Evolutionary conservation across 768 basidiomycete species (phyloP), one percentile per base, ranked within the genome.

Genomic region (Auricularia heimuer): DNA sequence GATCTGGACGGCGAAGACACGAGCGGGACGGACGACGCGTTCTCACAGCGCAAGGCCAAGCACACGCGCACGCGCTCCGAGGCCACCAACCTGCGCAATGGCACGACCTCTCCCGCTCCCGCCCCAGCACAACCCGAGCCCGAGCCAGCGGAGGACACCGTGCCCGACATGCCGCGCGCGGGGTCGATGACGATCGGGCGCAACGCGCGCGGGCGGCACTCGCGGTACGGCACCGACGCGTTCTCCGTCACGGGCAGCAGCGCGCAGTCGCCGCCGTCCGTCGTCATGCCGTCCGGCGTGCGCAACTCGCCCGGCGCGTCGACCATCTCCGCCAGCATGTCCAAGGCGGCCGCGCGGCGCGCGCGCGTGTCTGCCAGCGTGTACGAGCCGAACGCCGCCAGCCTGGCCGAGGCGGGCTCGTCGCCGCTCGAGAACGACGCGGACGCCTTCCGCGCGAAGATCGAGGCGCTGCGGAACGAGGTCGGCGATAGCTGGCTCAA

Each of bases 401-500:
- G 80, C 11, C 67, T 68, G 34, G 64, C 67, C 65, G 67, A 68
- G n/a, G 64, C 68, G 62, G 72, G 69, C 33, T 72, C 70, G 34
- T 71, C 71, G 33, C 77, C 79, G 70, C 73, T 82, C 65, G 29
- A 24, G 56, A 70, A 77, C 68, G 80, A 83, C 67, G 88, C 82
- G 33, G 92, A 92, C 65, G 81, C 85, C 54, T 92, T 89, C 73
- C 81, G 93, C 60, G 82, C 83, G 64, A 81, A 81, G 69, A 88
- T 95, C 62, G 93, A 94, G 78, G 87, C 87, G 18, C 70, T 95
- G 73, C 86, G 90, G 73, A 81, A 84, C 66, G 93, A 95, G 70
- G 92, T 94, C 81, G 93, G 93, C 2, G 93, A 94, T 29, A 85
- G 86, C 10, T 95, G 91, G 92, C 71, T 95, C 71, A 89, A 88